Conservation (phyloP, 2,329 filamentous ascomycete genomes). For the Neurospora sp. region DNA sequence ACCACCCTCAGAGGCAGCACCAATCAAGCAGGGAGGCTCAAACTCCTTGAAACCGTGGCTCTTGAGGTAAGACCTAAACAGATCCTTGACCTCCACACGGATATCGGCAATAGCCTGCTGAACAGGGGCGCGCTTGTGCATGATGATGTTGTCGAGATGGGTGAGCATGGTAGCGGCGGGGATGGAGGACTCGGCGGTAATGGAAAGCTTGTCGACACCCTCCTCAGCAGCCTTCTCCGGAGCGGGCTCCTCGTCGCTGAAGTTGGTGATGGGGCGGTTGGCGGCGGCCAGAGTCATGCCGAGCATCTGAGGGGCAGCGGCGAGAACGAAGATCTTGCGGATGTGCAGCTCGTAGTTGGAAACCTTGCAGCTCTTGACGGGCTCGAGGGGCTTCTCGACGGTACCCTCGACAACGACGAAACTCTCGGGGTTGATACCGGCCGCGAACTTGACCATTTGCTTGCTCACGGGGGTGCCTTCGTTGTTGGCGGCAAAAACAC, state of each 20-base stretch:
- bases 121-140: constrained; percentile 85
- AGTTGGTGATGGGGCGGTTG: constrained; percentile 45
- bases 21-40: constrained; percentile 82
- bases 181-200: constrained; percentile 28
- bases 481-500: constrained; percentile 57
- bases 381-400: constrained; percentile 73
- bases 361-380: constrained; percentile 79
- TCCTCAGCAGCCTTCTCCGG: constrained; percentile 21
- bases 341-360: constrained; percentile 79
- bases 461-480: constrained; percentile 57
- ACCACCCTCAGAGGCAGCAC: constrained; percentile 84
- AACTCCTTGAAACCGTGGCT: constrained; percentile 69
- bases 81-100: constrained; percentile 30
- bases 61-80: constrained; percentile 53
- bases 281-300: constrained; percentile 48
- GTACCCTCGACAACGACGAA: constrained; percentile 72
- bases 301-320: constrained; percentile 47
- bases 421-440: constrained; percentile 65
- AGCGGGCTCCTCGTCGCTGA: constrained; percentile 44
- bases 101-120: constrained; percentile 70
- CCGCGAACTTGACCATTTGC: constrained; percentile 93
- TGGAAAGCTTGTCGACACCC: constrained; percentile 24
- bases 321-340: constrained; percentile 70
- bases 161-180: constrained; percentile 75
- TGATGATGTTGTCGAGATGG: constrained; percentile 80